Conservation (phyloP, 2,329 filamentous ascomycete species). For the Ploettnerulaceae sp. region DNA sequence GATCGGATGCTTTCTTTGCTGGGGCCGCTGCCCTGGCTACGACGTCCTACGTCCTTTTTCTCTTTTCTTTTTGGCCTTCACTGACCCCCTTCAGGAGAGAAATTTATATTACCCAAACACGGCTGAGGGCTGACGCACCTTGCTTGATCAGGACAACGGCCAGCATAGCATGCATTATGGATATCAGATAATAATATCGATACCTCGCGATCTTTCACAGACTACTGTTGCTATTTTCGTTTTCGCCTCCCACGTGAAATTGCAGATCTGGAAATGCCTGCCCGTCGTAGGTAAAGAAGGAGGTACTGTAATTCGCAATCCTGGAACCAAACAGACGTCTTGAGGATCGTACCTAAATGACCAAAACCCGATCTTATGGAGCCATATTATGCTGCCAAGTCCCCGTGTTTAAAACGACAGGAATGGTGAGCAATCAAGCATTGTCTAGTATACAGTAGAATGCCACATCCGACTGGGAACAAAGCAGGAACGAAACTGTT, state of each 20-base stretch:
- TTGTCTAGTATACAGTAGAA: slow-evolving; percentile 7
- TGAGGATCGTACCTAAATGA: too few species aligned
- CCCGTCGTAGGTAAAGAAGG: too few species aligned
- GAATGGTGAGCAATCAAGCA: slow-evolving; percentile 1
- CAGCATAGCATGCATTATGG: not conserved
- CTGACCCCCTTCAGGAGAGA: not conserved
- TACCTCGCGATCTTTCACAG: not conserved
- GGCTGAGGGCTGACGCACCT: not conserved
- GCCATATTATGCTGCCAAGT: too few species aligned
- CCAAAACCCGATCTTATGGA: not conserved
- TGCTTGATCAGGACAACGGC: slow-evolving; percentile 2
- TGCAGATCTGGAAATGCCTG: not conserved
- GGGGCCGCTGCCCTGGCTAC: too few species aligned
- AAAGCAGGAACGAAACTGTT: too few species aligned
- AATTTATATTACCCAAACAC: not conserved
- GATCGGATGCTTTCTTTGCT: too few species aligned
- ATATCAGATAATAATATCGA: slow-evolving; percentile 1
- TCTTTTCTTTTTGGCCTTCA: not conserved
- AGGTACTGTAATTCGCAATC: too few species aligned
- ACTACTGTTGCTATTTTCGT: not conserved
- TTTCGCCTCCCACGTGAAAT: not conserved
- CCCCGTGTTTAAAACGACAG: not conserved
- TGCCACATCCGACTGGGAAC: not conserved
- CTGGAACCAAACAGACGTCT: too few species aligned
- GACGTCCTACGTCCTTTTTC: too few species aligned